Percentiles rank a stretch among this genome's conserved stretches.
Conservation (phyloP, 2,329 filamentous ascomycete species). For the Ascochyta rabiei region DNA sequence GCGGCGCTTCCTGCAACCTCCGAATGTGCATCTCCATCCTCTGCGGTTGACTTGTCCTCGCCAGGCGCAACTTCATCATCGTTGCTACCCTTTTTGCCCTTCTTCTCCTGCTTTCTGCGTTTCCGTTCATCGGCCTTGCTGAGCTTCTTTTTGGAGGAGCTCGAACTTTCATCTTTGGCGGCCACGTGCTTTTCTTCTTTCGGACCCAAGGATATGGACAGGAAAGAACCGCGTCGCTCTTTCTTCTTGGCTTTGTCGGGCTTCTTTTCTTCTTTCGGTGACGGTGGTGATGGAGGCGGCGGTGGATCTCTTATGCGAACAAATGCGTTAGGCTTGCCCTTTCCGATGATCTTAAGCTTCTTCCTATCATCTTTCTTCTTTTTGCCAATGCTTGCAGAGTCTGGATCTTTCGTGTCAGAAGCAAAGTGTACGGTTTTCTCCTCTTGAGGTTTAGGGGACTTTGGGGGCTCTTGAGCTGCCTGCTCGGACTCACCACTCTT, state of each 20-base stretch:
- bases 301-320: conserved; percentile 39
- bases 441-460: conserved; percentile 32
- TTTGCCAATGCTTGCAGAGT: conserved; percentile 33
- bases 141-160: conserved; percentile 28
- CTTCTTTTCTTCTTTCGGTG: conserved; percentile 42
- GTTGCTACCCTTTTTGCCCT: conserved; percentile 27
- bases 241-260: conserved; percentile 31
- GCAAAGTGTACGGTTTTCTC: conserved; percentile 46
- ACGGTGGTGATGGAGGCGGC: conserved; percentile 23
- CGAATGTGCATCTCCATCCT: conserved; percentile 24
- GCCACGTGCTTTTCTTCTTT: conserved; percentile 21
- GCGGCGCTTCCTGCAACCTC: conserved; percentile 4
- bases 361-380: conserved; percentile 37
- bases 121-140: conserved; percentile 36
- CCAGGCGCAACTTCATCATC: background rate
- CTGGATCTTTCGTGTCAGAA: conserved; percentile 48
- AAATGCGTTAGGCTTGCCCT: conserved; percentile 41
- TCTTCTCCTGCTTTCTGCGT: conserved; percentile 31
- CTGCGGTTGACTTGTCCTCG: conserved; percentile 17
- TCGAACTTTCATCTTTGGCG: conserved; percentile 14
- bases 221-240: conserved; percentile 24
- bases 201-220: conserved; percentile 22
- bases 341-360: conserved; percentile 27
- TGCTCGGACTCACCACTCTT: conserved; percentile 48
- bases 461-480: conserved; percentile 40